Evolutionary conservation across 345 rosid species (phyloP).

Genomic region (Ceriops zippeliana): DNA sequence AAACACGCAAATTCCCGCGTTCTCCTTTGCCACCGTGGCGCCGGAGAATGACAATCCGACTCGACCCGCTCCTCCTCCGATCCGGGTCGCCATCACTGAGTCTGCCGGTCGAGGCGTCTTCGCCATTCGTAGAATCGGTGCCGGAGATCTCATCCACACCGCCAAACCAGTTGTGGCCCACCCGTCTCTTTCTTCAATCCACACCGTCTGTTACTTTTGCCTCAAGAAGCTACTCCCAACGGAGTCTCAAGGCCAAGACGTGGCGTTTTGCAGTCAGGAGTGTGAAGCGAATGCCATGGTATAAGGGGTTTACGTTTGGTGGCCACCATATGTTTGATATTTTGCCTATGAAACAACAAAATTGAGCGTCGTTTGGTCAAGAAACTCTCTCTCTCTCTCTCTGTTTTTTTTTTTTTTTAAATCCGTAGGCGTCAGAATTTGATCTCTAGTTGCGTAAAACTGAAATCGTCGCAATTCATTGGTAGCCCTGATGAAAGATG

Average conservation of each 20-base stretch:
- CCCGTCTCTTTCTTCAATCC: slow-evolving; percentile 46
- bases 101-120: slow-evolving; percentile 86
- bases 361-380: not conserved
- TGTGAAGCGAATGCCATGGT: slow-evolving; percentile 61
- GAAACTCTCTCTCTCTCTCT: not conserved
- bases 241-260: slow-evolving; percentile 32
- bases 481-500: too few species aligned
- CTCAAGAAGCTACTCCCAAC: slow-evolving; percentile 38
- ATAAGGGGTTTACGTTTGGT: not conserved
- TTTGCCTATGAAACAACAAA: slow-evolving; percentile 22
- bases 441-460: too few species aligned
- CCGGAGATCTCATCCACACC: slow-evolving; percentile 80
- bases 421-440: too few species aligned
- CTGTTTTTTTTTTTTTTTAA: not conserved
- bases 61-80: slow-evolving; percentile 54
- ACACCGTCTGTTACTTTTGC: slow-evolving; percentile 65
- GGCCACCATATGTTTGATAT: slow-evolving; percentile 37
- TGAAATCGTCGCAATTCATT: too few species aligned
- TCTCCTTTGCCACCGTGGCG: slow-evolving; percentile 24
- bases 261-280: slow-evolving; percentile 49
- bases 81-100: slow-evolving; percentile 60
- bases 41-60: slow-evolving; percentile 18
- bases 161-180: slow-evolving; percentile 59
- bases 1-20: slow-evolving; percentile 4
- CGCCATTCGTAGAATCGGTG: slow-evolving; percentile 60